These are phyloP conservation scores for Echinosophora koreensis DNA, from an alignment of 306 rosid genomes.

Conservation along the genomic window DNA sequence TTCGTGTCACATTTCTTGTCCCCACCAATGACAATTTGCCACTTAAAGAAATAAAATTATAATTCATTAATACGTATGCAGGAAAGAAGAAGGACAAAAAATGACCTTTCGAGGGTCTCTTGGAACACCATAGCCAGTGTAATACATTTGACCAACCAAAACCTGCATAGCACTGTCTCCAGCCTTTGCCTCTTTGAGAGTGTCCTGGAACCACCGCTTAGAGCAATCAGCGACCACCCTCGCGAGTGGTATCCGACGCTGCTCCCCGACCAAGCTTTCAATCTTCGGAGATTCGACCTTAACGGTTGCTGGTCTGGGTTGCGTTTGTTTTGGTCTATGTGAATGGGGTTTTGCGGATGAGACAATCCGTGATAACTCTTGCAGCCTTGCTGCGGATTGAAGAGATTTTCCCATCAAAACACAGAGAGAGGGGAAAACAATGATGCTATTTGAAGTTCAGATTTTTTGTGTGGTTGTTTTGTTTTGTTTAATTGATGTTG, in stretches of 20 bases:
- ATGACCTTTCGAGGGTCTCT: slow-evolving; percentile 69
- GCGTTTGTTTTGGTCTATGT: slow-evolving; percentile 39
- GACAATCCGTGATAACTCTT: slow-evolving; percentile 59
- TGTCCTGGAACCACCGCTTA: slow-evolving; percentile 84
- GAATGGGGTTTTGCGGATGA: slow-evolving; percentile 54
- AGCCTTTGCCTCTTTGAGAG: slow-evolving; percentile 81
- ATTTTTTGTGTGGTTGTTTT: background rate
- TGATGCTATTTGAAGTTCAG: background rate
- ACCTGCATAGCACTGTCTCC: slow-evolving; percentile 78
- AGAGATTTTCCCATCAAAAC: slow-evolving; percentile 72
- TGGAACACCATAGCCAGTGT: slow-evolving; percentile 78
- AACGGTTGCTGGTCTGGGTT: slow-evolving; percentile 44
- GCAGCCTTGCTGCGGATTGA: slow-evolving; percentile 58
- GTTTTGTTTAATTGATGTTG: background rate
- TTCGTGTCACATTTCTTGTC: no score
- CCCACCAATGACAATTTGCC: no score
- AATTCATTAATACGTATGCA: no score
- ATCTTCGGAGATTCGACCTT: slow-evolving; percentile 53
- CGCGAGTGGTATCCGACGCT: slow-evolving; percentile 63
- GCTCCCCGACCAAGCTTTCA: slow-evolving; percentile 50
- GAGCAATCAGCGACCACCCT: slow-evolving; percentile 79
- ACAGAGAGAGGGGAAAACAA: background rate
- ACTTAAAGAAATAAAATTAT: no score
- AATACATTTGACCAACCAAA: slow-evolving; percentile 81
- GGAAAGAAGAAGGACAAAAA: background rate